Evolutionary conservation across 345 rosid genomes (phyloP).

Genomic region (Euphorbia tirucalli): DNA sequence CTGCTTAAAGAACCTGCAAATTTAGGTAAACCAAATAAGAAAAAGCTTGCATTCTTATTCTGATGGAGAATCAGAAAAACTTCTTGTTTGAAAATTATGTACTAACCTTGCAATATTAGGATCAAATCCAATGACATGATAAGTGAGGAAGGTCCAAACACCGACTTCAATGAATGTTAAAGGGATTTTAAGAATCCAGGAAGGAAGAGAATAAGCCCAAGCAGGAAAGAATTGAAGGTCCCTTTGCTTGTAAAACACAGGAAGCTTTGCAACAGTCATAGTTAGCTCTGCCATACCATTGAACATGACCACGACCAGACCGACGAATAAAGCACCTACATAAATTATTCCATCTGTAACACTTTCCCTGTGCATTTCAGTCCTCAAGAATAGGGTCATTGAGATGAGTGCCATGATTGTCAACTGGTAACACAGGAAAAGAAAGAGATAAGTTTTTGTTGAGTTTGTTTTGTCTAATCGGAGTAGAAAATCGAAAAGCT

Average conservation of each 20-base stretch:
- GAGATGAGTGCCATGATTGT: not conserved
- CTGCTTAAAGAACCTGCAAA: constrained; percentile 41
- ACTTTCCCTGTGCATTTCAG: constrained; percentile 8
- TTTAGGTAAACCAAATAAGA: not conserved
- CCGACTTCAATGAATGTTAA: constrained; percentile 19
- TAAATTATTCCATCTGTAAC: constrained; percentile 45
- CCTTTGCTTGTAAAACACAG: constrained; percentile 78
- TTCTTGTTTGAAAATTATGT: too few species aligned
- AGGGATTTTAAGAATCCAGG: constrained; percentile 22
- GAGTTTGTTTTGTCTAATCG: too few species aligned
- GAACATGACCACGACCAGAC: constrained; percentile 49
- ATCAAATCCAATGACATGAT: constrained; percentile 28
- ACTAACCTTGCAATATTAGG: constrained; percentile 20
- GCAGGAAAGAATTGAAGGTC: constrained; percentile 67
- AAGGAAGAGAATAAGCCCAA: constrained; percentile 50
- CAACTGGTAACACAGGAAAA: not conserved
- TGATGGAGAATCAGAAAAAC: not conserved
- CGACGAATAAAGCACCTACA: constrained; percentile 61
- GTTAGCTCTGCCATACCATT: constrained; percentile 72
- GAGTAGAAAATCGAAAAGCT: too few species aligned
- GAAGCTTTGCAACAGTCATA: constrained; percentile 73
- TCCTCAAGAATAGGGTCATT: constrained; percentile 13
- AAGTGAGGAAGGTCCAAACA: constrained; percentile 16
- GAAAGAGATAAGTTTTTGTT: not conserved
- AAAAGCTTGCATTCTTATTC: too few species aligned